Evolutionary conservation across 2,329 filamentous ascomycete species (phyloP), one percentile per base, ranked within the genome.

Genomic region (Niveomyces coronatus): DNA sequence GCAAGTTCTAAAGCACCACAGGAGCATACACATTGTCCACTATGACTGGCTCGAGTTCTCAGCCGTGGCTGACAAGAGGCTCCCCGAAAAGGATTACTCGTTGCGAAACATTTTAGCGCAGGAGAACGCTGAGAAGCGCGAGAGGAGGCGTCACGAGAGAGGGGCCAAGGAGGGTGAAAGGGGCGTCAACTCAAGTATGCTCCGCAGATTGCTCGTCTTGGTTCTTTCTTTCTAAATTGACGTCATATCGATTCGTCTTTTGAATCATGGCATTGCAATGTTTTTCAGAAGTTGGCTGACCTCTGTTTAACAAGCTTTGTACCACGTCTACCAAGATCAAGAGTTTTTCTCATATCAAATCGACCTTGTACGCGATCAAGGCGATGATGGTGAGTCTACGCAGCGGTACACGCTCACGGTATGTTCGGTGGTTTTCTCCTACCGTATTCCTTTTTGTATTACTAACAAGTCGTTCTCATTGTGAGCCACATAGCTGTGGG

Each of bases 401-500:
- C 74, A 85, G 49, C 74, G 70, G 26, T 79, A 75, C 28, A 61
- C 65, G 0, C 55, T 84, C 3, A 71, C 67, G 42, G 79, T 83
- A 60, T 59, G 72, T 58, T 5, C 5, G 8, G 13, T 6, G 11
- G 34, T 23, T 9, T 18, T 17, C 5, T 22, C 8, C 13, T 4
- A 14, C 9, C 3, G 8, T 4, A n/a, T 7, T 8, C 10, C 23
- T 7, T 28, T 6, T 15, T 3, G 5, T 17, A 22, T 36, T 14
- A 18, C 17, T n/a, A 30, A 23, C 5, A 16, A 31, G n/a, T n/a
- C n/a, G n/a, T n/a, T n/a, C n/a, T n/a, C 3, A 7, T 19, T 29
- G 29, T 9, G n/a, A n/a, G n/a, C n/a, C n/a, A n/a, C n/a, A n/a
- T 45, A 86, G 79, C 65, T 88, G 35, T 84, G 76, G 60, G 75